Evolutionary conservation across 371 early-diverging fungal genomes (phyloP), one percentile per base, ranked within the genome.

Genomic region (Basidiobolus meristosporus): DNA sequence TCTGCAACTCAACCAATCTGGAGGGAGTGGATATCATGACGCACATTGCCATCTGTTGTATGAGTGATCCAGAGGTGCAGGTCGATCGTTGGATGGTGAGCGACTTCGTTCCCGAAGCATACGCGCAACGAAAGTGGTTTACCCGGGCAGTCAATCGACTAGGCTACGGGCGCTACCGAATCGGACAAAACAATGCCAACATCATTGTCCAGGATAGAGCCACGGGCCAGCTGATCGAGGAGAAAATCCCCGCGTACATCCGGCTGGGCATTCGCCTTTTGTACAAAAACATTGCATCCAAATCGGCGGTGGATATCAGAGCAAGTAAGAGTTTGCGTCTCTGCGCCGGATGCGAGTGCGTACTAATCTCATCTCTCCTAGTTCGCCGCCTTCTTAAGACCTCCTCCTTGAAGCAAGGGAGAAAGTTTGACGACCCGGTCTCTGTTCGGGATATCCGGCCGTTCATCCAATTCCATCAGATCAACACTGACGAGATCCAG

Each of bases 241-340:
- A 89, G 38, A 70, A 76, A 34, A 86, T 89, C 60, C 78, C 85
- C 22, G 64, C 77, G 0, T 89, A 82, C 47, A 69, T 86, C 18
- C 73, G 85, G 1, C 52, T 89, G 3, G 90, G 86, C 4, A 85
- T 89, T 50, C 73, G 87, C 7, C 45, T 86, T 3, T 43, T 89
- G 3, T 85, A 86, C 53, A 68, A 63, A 38, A 66, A 70, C 10
- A 48, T 43, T 1, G 50, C 50, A 45, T 59, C 58, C 55, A 60
- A 45, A 53, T 53, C 20, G 48, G 62, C 39, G 9, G 37, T 38
- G 2, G 23, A 44, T 17, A 35, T 20, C 7, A 33, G 9, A n/a
- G 17, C 30, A n/a, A 21, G 37, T 28, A 38, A 42, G 29, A n/a
- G n/a, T n/a, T 31, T 7, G 31, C 18, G 17, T 17, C 18, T 17